Base-by-base conservation (phyloP, 2,329 filamentous ascomycete species). In the Venturia asperata region DNA sequence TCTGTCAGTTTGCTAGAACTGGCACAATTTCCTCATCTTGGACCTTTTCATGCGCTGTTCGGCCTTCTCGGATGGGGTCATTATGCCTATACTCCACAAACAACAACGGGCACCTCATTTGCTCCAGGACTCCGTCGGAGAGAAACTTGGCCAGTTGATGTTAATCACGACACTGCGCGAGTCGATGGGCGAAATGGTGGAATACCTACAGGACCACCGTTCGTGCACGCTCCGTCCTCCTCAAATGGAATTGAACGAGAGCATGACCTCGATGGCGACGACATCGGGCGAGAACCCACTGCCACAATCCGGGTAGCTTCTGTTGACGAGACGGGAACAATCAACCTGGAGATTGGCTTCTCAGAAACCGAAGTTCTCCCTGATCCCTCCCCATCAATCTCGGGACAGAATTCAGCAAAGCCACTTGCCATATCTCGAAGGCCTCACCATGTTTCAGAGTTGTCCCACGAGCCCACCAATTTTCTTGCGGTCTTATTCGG, bases 301-400 rank as follows among this genome's bases (percentile, higher is more conserved):
- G 61, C 61, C 21, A 64, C 63, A 37, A 64, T 64, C 5, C 63
- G 63, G 11, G 63, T 64, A 11, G 47, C 63, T 6, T 64, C 63
- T 45, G 52, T 64, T 39, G 63, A 58, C 27, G 63, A 64, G 27
- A 47, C 61, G 5, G 63, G 63, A 21, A 52, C 63, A 17, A 49
- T 64, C 27, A 64, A 64, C 39, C 49, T 64, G 30, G 63, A 64
- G 37, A 64, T 64, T 41, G 63, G 63, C 37, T 42, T 64, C 9
- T 34, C 61, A 52, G 61, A 52, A 24, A 43, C 60, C 19, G 60
- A 61, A 45, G 4, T 45, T 13, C 19, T 61, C 21, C 24, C 60
- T 39, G 60, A 61, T 1, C 15, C 19, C 9, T 58, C 52, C 11
- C 5, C 15, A 21, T 39, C 13, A 19, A 2, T 6, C n/a, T 42